These are phyloP conservation scores for Paramarasmius palmivorus DNA, from an alignment of 1,284 basidiomycete species.

Conservation along the genomic window DNA sequence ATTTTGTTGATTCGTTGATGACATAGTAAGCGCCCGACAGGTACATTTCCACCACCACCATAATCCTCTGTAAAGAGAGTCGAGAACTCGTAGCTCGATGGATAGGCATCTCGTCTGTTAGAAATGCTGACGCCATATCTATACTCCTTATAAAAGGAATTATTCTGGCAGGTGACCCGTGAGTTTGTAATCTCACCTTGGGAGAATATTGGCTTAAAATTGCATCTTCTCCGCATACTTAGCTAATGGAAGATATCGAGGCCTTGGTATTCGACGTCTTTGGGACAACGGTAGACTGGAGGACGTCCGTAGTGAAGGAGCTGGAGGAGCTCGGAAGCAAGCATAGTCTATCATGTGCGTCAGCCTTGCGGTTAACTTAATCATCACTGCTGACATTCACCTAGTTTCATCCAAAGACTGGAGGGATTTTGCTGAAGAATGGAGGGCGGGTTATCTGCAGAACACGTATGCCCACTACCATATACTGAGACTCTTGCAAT, in stretches of 20 bases:
- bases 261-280: conserved; percentile 65
- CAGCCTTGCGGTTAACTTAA: not conserved
- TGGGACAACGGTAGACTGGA: conserved; percentile 67
- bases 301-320: conserved; percentile 44
- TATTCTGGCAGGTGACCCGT: too few species aligned
- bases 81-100: too few species aligned
- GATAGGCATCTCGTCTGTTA: too few species aligned
- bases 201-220: too few species aligned
- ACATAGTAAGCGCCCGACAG: too few species aligned
- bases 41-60: too few species aligned
- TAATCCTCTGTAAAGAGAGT: too few species aligned
- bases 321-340: conserved; percentile 33
- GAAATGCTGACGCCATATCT: too few species aligned
- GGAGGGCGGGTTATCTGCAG: conserved; percentile 51
- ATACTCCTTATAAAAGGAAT: too few species aligned
- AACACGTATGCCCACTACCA: conserved; percentile 54
- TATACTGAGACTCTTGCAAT: not conserved
- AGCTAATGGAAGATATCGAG: conserved; percentile 42
- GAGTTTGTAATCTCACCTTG: too few species aligned
- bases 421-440: conserved; percentile 52
- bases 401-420: conserved; percentile 35
- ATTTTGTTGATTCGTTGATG: too few species aligned
- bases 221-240: too few species aligned
- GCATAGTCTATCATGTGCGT: conserved; percentile 21
- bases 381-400: not conserved